Conservation (phyloP, 805 yeast species). For the Metschnikowia sp. region DNA sequence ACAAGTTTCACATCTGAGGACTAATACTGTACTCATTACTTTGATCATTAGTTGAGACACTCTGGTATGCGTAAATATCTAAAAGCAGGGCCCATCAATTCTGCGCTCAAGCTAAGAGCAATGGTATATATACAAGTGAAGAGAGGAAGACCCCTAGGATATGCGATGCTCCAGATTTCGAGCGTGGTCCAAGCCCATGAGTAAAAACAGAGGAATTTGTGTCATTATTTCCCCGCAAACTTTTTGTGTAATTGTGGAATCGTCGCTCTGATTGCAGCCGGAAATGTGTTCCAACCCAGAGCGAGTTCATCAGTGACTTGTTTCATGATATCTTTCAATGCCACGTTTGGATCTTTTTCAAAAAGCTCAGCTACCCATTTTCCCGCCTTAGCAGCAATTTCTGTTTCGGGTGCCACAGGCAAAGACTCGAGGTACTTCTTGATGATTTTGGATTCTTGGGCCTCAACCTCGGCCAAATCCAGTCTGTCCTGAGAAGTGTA, state of each 20-base stretch:
- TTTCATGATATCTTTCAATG: slow-evolving; percentile 11
- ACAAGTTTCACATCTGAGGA: no score
- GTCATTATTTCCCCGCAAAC: slow-evolving; percentile 9
- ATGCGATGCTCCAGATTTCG: no score
- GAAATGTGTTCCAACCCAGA: slow-evolving; percentile 19
- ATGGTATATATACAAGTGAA: no score
- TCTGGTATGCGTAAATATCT: no score
- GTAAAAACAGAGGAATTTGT: no score
- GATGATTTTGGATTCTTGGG: slow-evolving; percentile 42
- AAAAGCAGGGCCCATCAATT: no score
- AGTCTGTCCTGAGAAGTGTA: slow-evolving; percentile 43
- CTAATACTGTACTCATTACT: no score
- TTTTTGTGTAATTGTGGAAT: slow-evolving; percentile 19
- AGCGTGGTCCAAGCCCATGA: no score
- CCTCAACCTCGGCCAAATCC: slow-evolving; percentile 55
- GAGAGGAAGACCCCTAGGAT: no score
- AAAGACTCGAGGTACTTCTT: slow-evolving; percentile 35
- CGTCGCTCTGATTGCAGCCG: slow-evolving; percentile 18
- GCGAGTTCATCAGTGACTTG: slow-evolving; percentile 18
- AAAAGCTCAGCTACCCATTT: slow-evolving; percentile 19
- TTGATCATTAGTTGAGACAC: no score
- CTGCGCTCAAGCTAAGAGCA: no score
- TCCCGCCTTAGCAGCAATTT: slow-evolving; percentile 27
- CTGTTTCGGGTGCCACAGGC: slow-evolving; percentile 48
- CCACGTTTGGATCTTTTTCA: slow-evolving; percentile 4